Conservation (phyloP, 257 asterid genomes). For the Solanum ahanhuiri region DNA sequence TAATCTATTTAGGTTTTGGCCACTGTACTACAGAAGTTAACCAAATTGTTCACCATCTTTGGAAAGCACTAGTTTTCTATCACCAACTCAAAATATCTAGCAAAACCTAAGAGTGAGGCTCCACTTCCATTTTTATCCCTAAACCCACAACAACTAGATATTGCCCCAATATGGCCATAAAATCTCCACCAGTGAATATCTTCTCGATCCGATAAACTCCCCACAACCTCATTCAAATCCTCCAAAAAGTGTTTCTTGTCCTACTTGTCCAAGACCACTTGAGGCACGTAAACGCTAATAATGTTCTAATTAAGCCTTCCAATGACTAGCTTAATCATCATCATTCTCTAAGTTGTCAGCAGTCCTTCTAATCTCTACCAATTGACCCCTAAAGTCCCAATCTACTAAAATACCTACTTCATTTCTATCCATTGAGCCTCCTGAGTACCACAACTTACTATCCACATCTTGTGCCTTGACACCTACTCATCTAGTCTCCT, state of each 20-base stretch:
- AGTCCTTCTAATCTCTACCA: not conserved
- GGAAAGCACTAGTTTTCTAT: not conserved
- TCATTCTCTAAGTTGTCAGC: too few relatives aligned
- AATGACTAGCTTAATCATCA: not conserved
- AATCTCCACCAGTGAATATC: not conserved
- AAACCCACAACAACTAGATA: not conserved
- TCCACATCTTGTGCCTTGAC: not conserved
- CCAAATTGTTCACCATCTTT: not conserved
- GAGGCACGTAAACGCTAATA: not conserved
- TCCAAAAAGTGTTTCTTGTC: not conserved
- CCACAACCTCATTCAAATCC: not conserved
- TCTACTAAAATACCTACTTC: not conserved
- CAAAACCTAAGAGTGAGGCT: not conserved
- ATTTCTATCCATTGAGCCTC: not conserved
- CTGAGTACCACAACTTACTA: not conserved
- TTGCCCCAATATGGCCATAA: not conserved
- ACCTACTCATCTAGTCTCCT: not conserved
- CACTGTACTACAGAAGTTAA: not conserved
- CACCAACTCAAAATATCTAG: not conserved
- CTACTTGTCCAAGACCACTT: not conserved
- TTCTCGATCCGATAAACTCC: not conserved
- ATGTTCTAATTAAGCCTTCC: not conserved
- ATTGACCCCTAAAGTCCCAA: not conserved
- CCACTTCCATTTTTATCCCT: not conserved
- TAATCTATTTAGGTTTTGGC: not conserved